Evolutionary conservation across 495 filamentous ascomycete genomes (phyloP).

Genomic region (Penicillium salamii): DNA sequence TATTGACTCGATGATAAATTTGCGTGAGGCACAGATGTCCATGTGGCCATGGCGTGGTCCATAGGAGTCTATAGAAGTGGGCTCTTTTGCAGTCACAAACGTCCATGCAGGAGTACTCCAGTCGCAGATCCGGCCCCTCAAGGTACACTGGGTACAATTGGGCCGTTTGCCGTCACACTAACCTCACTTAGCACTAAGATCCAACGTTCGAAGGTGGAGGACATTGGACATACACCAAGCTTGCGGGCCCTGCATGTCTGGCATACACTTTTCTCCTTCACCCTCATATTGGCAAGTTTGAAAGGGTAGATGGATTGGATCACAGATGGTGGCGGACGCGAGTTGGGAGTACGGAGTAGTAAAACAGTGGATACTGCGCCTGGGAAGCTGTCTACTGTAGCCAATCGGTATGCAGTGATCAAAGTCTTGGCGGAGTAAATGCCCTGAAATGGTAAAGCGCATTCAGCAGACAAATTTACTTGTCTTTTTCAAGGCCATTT

Average conservation of each 20-base stretch:
- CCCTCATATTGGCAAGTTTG: conserved; percentile 14
- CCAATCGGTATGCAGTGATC: background rate
- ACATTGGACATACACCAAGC: conserved; percentile 15
- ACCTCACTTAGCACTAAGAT: background rate
- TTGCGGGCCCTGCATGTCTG: conserved; percentile 25
- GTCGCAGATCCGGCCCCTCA: conserved; percentile 16
- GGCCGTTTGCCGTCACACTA: conserved; percentile 28
- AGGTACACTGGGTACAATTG: conserved; percentile 19
- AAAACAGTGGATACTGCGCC: background rate
- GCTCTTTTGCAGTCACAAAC: conserved; percentile 10
- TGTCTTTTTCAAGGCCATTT: no score
- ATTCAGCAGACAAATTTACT: no score
- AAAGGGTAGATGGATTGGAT: background rate
- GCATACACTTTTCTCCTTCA: conserved; percentile 20
- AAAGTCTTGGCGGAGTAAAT: background rate
- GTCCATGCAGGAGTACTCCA: conserved; percentile 20
- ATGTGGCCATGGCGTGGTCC: background rate
- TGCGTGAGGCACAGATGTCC: background rate
- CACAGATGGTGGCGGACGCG: background rate
- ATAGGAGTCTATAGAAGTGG: background rate
- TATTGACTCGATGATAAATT: conserved; percentile 2
- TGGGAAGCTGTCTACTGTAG: no score
- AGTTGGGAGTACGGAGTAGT: no score
- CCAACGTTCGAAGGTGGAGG: background rate
- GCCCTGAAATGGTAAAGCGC: background rate